Percentiles rank a stretch among this genome's conserved stretches.
Conservation (phyloP, 805 yeast genomes). For the Candida easanensis region DNA sequence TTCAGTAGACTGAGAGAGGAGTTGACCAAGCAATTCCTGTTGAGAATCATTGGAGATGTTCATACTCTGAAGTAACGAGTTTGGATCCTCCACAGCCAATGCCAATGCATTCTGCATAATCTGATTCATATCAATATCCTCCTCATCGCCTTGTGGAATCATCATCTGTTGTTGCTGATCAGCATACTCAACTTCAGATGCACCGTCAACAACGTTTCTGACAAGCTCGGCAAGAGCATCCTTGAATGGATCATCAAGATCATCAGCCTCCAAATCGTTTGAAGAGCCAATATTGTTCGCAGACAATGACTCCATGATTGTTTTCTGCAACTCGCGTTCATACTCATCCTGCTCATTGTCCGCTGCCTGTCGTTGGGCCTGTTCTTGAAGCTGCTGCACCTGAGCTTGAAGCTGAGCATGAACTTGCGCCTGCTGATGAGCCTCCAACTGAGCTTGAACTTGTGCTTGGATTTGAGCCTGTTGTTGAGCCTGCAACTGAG, state of each 20-base stretch:
- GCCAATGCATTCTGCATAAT: slow-evolving; percentile 75
- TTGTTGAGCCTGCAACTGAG: slow-evolving; percentile 10
- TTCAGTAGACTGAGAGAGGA: slow-evolving; percentile 25
- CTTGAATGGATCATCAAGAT: slow-evolving; percentile 38
- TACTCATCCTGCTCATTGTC: slow-evolving; percentile 11
- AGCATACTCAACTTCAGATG: slow-evolving; percentile 16
- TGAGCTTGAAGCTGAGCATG: background rate
- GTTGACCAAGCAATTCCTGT: slow-evolving; percentile 17
- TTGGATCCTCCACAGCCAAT: slow-evolving; percentile 69
- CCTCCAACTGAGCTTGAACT: background rate
- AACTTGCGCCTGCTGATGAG: background rate
- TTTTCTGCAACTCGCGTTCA: slow-evolving; percentile 23
- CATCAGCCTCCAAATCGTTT: slow-evolving; percentile 5
- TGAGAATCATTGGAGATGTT: slow-evolving; percentile 22
- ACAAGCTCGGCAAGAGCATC: slow-evolving; percentile 57
- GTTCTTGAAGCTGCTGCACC: background rate
- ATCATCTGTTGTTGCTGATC: slow-evolving; percentile 4
- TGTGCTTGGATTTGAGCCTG: background rate
- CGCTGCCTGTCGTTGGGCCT: background rate
- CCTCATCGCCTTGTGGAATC: slow-evolving; percentile 29
- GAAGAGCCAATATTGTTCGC: slow-evolving; percentile 11
- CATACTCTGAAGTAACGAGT: slow-evolving; percentile 37
- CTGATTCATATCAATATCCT: slow-evolving; percentile 62
- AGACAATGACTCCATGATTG: slow-evolving; percentile 22
- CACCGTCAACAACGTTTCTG: slow-evolving; percentile 47